These are phyloP conservation scores for Microsporum audouinii DNA, from an alignment of 2,329 filamentous ascomycete genomes.

Conservation along the genomic window DNA sequence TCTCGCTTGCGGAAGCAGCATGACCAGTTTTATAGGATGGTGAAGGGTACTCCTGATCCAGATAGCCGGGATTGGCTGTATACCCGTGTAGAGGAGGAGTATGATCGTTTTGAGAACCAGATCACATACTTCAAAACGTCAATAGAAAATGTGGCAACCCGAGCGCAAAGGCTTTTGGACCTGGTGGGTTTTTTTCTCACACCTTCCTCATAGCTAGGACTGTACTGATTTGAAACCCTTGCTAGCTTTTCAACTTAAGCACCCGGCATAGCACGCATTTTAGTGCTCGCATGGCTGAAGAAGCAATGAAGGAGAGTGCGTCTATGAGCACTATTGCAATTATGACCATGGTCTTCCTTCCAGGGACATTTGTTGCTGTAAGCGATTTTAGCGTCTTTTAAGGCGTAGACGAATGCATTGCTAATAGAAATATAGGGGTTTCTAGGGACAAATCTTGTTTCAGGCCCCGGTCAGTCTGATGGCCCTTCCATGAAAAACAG, in stretches of 20 bases:
- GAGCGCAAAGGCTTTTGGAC: conserved; percentile 8
- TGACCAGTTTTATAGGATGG: conserved; percentile 9
- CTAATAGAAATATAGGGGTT: conserved; percentile 4
- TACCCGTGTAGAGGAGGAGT: conserved; percentile 10
- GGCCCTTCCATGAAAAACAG: not conserved
- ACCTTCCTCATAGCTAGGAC: not conserved
- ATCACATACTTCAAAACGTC: conserved; percentile 12
- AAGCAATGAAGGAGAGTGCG: conserved; percentile 23
- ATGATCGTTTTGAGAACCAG: conserved; percentile 10
- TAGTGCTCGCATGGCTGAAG: conserved; percentile 11
- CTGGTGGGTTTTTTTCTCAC: not conserved
- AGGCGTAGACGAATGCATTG: not conserved
- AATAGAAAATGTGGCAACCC: conserved; percentile 9
- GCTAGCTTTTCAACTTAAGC: conserved; percentile 10
- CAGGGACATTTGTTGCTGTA: conserved; percentile 31
- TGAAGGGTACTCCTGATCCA: conserved; percentile 5
- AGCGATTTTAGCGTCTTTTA: not conserved
- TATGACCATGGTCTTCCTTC: conserved; percentile 33
- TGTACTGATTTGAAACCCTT: not conserved
- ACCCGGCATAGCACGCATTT: conserved; percentile 8
- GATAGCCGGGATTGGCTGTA: conserved; percentile 10
- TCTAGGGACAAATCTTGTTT: conserved; percentile 8
- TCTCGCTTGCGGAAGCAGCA: conserved; percentile 8
- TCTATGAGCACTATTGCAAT: conserved; percentile 32
- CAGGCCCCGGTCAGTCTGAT: conserved; percentile 1